Evolutionary conservation across 23 red algal genomes (phyloP).

Genomic region (Gracilariopsis chorda): DNA sequence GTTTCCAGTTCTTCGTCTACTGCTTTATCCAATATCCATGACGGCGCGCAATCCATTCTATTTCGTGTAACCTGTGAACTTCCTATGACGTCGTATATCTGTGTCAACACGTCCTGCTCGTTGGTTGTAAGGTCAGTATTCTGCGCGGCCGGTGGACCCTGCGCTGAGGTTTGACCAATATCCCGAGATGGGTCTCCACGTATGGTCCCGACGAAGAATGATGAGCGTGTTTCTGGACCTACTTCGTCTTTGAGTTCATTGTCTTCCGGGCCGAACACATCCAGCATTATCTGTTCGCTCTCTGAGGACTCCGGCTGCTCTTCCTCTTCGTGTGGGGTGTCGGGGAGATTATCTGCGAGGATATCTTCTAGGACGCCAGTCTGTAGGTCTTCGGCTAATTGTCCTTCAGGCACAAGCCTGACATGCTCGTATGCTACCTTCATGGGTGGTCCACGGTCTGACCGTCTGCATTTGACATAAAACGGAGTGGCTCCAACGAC

Average conservation of each 20-base stretch:
- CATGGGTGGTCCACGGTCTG: constrained; percentile 5
- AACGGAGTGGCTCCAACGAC: constrained; percentile 5
- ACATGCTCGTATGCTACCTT: constrained; percentile 12
- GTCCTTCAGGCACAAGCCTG: neutral
- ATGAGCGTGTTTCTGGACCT: neutral
- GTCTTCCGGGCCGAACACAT: constrained; percentile 21
- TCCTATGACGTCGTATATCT: neutral
- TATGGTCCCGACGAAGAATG: neutral
- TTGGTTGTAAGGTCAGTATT: neutral
- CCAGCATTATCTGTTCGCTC: constrained; percentile 37
- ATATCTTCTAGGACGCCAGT: neutral
- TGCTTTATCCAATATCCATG: constrained; percentile 35
- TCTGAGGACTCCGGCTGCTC: neutral
- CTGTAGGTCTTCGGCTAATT: neutral
- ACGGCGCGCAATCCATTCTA: constrained; percentile 15
- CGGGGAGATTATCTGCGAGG: neutral
- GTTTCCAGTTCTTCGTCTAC: constrained; percentile 11
- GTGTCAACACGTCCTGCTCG: neutral
- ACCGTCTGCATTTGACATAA: neutral
- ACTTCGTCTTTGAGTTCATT: neutral
- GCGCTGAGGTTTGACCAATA: neutral
- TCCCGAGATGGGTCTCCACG: neutral
- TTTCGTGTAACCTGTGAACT: neutral
- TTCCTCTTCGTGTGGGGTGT: neutral
- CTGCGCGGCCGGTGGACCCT: neutral